Evolutionary conservation across 257 asterid genomes (phyloP).

Genomic region (Rehmannia glutinosa): DNA sequence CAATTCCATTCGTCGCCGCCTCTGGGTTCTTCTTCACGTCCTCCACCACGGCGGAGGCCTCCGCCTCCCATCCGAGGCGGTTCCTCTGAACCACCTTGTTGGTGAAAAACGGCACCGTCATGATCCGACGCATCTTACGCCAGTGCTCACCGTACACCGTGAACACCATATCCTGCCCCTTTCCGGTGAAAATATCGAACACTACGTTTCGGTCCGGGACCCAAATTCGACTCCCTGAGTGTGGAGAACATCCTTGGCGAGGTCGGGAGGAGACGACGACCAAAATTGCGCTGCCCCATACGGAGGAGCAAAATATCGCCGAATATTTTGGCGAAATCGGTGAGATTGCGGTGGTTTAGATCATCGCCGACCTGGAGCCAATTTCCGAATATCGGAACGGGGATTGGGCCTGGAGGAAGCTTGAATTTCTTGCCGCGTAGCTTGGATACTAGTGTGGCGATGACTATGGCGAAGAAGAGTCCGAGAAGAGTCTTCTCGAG

Average conservation of each 20-base stretch:
- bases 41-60: slow-evolving; percentile 49
- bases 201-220: slow-evolving; percentile 74
- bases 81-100: slow-evolving; percentile 71
- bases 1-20: slow-evolving; percentile 45
- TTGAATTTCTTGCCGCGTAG: slow-evolving; percentile 59
- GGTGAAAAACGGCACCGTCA: slow-evolving; percentile 77
- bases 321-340: slow-evolving; percentile 57
- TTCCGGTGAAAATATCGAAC: slow-evolving; percentile 79
- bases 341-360: no score
- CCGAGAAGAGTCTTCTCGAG: slow-evolving; percentile 66
- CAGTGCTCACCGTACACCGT: slow-evolving; percentile 87
- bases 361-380: no score
- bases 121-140: slow-evolving; percentile 76
- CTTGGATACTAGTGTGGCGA: slow-evolving; percentile 56
- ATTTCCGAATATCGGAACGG: no score
- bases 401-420: no score
- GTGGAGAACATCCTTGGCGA: slow-evolving; percentile 75
- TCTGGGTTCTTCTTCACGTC: slow-evolving; percentile 50
- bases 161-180: slow-evolving; percentile 93
- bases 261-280: slow-evolving; percentile 81
- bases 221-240: slow-evolving; percentile 95
- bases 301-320: slow-evolving; percentile 69
- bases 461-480: slow-evolving; percentile 52
- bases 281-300: slow-evolving; percentile 84
- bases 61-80: slow-evolving; percentile 59